Conservation (phyloP, 2,329 filamentous ascomycete species). For the Colletotrichum musicola region DNA sequence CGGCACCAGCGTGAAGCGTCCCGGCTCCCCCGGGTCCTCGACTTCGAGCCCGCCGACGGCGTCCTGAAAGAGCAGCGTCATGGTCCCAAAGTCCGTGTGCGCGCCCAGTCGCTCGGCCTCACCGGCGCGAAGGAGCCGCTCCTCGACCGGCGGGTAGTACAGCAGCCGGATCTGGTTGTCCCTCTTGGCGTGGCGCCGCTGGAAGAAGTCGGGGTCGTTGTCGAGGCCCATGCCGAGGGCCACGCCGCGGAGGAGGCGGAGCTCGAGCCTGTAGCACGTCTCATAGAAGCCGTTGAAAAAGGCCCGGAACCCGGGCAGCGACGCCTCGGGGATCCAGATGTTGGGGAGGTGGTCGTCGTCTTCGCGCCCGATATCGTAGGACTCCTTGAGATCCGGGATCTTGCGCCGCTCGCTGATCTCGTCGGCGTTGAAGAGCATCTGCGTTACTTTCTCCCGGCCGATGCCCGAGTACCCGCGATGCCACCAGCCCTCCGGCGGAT, state of each 20-base stretch:
- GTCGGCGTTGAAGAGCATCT: slow-evolving; percentile 49
- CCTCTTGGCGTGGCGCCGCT: slow-evolving; percentile 61
- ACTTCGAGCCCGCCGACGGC: slow-evolving; percentile 60
- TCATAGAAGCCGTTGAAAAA: slow-evolving; percentile 56
- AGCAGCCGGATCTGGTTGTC: slow-evolving; percentile 72
- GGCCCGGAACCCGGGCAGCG: slow-evolving; percentile 45
- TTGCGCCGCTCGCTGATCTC: slow-evolving; percentile 43
- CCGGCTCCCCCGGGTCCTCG: slow-evolving; percentile 51
- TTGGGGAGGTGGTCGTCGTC: slow-evolving; percentile 47
- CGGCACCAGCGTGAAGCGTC: slow-evolving; percentile 48
- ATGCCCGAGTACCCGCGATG: slow-evolving; percentile 53
- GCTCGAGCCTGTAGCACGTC: slow-evolving; percentile 55
- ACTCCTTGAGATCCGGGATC: slow-evolving; percentile 55
- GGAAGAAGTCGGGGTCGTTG: slow-evolving; percentile 42
- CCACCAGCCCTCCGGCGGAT: slow-evolving; percentile 49
- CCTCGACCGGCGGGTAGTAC: slow-evolving; percentile 60
- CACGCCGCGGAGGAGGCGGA: slow-evolving; percentile 58
- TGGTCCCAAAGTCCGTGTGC: slow-evolving; percentile 53
- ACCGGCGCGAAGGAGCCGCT: slow-evolving; percentile 45
- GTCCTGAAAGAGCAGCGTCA: slow-evolving; percentile 63
- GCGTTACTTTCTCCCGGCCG: slow-evolving; percentile 51
- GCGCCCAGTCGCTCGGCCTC: slow-evolving; percentile 38
- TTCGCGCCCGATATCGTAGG: slow-evolving; percentile 54
- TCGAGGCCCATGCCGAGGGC: slow-evolving; percentile 56
- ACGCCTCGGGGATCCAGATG: slow-evolving; percentile 45